Evolutionary conservation across 2,329 filamentous ascomycete species (phyloP), one percentile per base, ranked within the genome.

Genomic region (Elsinoe arachidis): DNA sequence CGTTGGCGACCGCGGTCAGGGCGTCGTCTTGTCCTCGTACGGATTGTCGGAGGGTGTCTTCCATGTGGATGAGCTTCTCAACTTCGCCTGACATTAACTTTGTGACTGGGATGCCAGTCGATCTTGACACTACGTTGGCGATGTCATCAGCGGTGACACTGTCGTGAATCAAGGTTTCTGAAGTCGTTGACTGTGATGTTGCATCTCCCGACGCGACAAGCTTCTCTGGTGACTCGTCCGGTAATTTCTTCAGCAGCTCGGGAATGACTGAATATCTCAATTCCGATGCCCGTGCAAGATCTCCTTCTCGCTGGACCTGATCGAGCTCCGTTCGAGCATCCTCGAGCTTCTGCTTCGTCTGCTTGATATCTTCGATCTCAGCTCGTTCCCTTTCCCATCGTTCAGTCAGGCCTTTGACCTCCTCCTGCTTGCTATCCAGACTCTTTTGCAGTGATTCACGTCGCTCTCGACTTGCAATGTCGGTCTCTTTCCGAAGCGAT

Each of bases 121-220:
- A 86, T 56, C 90, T 82, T 2, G 90, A 93, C 3, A 97, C 93
- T 1, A 99, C 92, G 39, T 82, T 83, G 57, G 90, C 91, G 66
- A 99, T 97, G 65, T 99, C 93, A 65, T 97, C 92, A 1, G 90
- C 81, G 0, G 88, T 95, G n/a, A 99, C 93, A 0, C 89, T 87
- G 69, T 99, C 93, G 68, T 97, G 92, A 26, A 97, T 84, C 12
- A 97, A 76, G 2, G 81, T 81, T 58, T 84, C 77, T 17, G 67
- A 60, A 3, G 62, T 58, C 0, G 63, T 56, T 10, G 47, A 14
- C 11, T 19, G 21, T n/a, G 47, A 6, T 4, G 15, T 38, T 5
- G 30, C 51, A 14, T 15, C 39, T 4, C 68, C 60, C 7, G 64
- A 49, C 10, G 56, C 53, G 3, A 55, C 44, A 12, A 58, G 49